Percentiles rank a stretch among this genome's conserved stretches.
Evolutionary conservation across 1,284 basidiomycete species (phyloP).

Genomic region (Cystobasidium pallidum): DNA sequence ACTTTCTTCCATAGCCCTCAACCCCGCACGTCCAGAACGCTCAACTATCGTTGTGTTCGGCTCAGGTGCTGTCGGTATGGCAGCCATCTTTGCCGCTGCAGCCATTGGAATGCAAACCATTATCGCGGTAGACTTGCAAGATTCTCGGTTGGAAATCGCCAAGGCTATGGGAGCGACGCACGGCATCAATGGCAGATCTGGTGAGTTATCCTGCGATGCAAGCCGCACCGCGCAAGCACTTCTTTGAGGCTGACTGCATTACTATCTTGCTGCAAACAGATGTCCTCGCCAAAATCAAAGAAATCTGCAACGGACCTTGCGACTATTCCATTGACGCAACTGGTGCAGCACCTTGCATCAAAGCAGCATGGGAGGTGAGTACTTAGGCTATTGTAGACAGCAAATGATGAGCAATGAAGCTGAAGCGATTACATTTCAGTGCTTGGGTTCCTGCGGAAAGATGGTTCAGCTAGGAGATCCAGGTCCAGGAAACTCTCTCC

Average conservation of each 20-base stretch:
- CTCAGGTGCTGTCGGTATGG: constrained; percentile 21
- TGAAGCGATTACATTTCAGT: not conserved
- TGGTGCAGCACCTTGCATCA: constrained; percentile 3
- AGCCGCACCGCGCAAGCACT: not conserved
- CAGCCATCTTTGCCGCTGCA: constrained; percentile 23
- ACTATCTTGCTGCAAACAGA: not conserved
- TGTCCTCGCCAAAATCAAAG: not conserved
- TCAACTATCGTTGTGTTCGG: constrained; percentile 28
- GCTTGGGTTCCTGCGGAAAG: constrained; percentile 1
- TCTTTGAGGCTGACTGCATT: not conserved
- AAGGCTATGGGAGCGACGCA: constrained; percentile 29
- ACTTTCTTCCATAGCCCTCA: not conserved
- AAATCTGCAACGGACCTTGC: not conserved
- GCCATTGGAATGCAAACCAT: constrained; percentile 6
- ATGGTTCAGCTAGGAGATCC: not conserved
- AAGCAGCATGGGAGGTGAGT: constrained; percentile 6
- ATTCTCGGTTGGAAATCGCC: constrained; percentile 21
- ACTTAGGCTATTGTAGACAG: not conserved
- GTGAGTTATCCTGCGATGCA: not conserved
- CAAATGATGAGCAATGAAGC: not conserved
- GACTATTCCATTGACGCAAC: constrained; percentile 32
- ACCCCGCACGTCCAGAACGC: not conserved
- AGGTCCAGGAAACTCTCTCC: not conserved
- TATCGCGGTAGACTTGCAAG: constrained; percentile 31
- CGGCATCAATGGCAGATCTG: constrained; percentile 9